These are phyloP conservation scores for Trichopus zeylanicus DNA, from an alignment of 116 monocot species.

Conservation along the genomic window DNA sequence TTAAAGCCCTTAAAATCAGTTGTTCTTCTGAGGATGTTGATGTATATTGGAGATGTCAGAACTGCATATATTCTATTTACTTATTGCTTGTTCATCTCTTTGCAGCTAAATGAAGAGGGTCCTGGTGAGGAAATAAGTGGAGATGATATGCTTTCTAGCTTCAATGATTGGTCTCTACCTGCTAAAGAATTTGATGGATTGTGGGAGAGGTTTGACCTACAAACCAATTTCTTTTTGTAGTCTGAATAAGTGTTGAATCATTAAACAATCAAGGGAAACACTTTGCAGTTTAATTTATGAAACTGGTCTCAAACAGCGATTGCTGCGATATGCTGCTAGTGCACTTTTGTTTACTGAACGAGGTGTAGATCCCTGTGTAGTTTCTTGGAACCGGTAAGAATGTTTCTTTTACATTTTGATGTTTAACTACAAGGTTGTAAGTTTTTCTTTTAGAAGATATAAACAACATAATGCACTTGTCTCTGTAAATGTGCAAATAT, in stretches of 20 bases:
- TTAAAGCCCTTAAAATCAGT: too few species aligned
- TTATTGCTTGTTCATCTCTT: too few species aligned
- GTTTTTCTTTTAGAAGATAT: neutral
- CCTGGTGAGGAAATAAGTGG: constrained; percentile 91
- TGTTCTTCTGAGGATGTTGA: too few species aligned
- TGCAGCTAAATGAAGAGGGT: constrained; percentile 91
- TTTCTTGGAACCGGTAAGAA: constrained; percentile 96
- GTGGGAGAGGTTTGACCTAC: constrained; percentile 76
- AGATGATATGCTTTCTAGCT: constrained; percentile 86
- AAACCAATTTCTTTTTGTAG: neutral
- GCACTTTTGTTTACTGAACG: constrained; percentile 91
- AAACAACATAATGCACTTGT: neutral
- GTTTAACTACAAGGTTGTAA: neutral
- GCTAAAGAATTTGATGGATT: constrained; percentile 88
- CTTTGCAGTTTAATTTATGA: constrained; percentile 86
- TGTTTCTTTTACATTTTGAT: neutral
- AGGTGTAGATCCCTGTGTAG: constrained; percentile 83
- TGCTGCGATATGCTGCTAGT: constrained; percentile 95
- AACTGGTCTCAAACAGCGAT: constrained; percentile 81
- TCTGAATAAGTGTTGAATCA: neutral
- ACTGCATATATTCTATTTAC: too few species aligned
- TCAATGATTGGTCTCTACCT: constrained; percentile 89
- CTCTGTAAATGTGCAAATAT: neutral
- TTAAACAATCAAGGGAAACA: neutral
- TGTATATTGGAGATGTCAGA: too few species aligned